Percentiles rank a stretch among this genome's conserved stretches.
These are phyloP conservation scores for Lentinula lateritia DNA, from an alignment of 768 basidiomycete genomes.

Conservation along the genomic window DNA sequence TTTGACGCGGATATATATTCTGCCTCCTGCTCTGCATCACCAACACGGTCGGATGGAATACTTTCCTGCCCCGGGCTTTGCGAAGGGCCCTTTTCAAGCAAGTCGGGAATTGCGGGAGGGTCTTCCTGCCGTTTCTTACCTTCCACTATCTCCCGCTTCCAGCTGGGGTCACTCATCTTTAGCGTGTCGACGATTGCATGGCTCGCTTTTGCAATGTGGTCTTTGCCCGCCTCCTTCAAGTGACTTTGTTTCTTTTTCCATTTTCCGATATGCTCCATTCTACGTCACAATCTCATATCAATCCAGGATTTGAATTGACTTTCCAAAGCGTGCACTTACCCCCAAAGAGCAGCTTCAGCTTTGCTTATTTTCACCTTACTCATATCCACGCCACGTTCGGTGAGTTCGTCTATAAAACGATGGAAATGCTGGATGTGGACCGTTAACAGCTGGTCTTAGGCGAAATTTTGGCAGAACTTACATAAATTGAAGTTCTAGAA, in stretches of 20 bases:
- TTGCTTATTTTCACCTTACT: conserved; percentile 55
- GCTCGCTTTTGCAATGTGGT: conserved; percentile 22
- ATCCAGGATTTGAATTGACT: neutral
- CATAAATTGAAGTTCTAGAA: conserved; percentile 47
- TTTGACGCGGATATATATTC: conserved; percentile 38
- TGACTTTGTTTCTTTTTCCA: conserved; percentile 35
- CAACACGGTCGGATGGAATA: neutral
- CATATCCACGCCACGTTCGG: conserved; percentile 52
- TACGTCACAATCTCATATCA: conserved; percentile 12
- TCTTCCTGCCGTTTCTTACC: conserved; percentile 11
- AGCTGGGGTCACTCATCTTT: conserved; percentile 7
- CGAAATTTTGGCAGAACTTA: conserved; percentile 15
- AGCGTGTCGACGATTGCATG: conserved; percentile 15
- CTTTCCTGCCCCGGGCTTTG: neutral
- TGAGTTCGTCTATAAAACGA: conserved; percentile 46
- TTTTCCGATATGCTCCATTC: conserved; percentile 42
- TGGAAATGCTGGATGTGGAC: conserved; percentile 45
- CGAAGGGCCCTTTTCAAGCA: neutral
- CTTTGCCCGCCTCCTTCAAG: conserved; percentile 25
- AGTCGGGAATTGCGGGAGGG: neutral
- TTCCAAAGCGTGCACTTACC: conserved; percentile 24
- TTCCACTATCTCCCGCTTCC: conserved; percentile 29
- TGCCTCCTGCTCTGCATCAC: neutral
- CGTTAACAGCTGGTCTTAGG: neutral
- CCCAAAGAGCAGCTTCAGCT: conserved; percentile 54